Conservation (phyloP, 192 early-diverging fungal genomes). For the Coemansia sp. region DNA sequence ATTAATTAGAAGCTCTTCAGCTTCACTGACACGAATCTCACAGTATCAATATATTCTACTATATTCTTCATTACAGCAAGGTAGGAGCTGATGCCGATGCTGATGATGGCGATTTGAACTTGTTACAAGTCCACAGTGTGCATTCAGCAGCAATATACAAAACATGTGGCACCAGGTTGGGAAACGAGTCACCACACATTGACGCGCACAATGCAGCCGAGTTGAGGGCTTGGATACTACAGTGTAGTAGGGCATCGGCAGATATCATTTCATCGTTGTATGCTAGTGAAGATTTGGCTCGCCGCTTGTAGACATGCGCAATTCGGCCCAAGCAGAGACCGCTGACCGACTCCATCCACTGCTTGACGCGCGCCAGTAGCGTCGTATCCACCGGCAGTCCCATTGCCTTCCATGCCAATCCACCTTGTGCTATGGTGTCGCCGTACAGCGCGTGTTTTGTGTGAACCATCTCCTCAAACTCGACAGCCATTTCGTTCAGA, state of each 20-base stretch:
- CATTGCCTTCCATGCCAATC: constrained; percentile 41
- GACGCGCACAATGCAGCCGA: constrained; percentile 24
- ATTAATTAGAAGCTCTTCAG: too few relatives aligned
- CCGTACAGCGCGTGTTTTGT: constrained; percentile 27
- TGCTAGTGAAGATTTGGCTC: constrained; percentile 36
- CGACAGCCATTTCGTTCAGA: constrained; percentile 23
- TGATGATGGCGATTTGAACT: constrained; percentile 4
- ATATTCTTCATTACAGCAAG: too few relatives aligned
- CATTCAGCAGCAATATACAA: constrained; percentile 44
- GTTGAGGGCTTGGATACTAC: constrained; percentile 35
- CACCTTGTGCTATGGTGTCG: constrained; percentile 34
- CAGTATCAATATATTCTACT: too few relatives aligned
- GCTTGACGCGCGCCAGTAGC: constrained; percentile 29
- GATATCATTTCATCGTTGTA: constrained; percentile 30
- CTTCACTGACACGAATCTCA: too few relatives aligned
- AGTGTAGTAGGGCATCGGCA: constrained; percentile 19
- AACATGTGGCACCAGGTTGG: constrained; percentile 21
- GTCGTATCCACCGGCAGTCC: constrained; percentile 37
- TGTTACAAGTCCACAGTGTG: constrained; percentile 26
- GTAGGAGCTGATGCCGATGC: not conserved
- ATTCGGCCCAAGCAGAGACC: constrained; percentile 32
- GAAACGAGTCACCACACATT: constrained; percentile 31
- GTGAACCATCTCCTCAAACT: constrained; percentile 36
- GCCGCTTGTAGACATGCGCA: constrained; percentile 30
- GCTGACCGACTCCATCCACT: constrained; percentile 29